Conservation (phyloP, 495 filamentous ascomycete genomes). For the Durotheca rogersii region DNA sequence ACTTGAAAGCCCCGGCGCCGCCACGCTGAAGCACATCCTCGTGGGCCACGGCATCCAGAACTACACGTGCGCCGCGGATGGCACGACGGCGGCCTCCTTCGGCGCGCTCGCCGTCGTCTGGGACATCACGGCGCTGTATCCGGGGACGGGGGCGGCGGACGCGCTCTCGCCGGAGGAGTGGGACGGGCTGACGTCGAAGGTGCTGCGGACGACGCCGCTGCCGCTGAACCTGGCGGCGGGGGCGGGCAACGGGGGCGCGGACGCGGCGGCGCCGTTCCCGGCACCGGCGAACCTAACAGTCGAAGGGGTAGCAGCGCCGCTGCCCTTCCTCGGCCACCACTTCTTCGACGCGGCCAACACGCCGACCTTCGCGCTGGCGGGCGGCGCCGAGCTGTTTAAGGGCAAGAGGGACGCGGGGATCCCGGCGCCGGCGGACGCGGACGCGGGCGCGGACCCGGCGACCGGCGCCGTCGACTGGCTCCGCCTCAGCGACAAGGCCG, state of each 20-base stretch:
- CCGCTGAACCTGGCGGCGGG: constrained; percentile 42
- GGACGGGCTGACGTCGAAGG: constrained; percentile 33
- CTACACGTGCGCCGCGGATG: constrained; percentile 61
- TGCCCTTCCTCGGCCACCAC: constrained; percentile 60
- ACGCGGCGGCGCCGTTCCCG: constrained; percentile 44
- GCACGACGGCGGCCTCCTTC: constrained; percentile 35
- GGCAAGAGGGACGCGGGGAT: constrained; percentile 49
- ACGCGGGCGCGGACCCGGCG: constrained; percentile 39
- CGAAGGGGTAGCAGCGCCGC: constrained; percentile 26
- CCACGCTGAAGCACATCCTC: constrained; percentile 60
- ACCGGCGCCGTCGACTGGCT: constrained; percentile 67
- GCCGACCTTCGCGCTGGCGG: constrained; percentile 61
- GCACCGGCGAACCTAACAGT: constrained; percentile 36
- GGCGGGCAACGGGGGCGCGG: constrained; percentile 32
- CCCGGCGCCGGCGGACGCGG: constrained; percentile 51
- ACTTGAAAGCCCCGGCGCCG: constrained; percentile 49
- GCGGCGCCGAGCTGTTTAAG: constrained; percentile 40
- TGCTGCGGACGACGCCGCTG: constrained; percentile 36
- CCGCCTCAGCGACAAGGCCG: constrained; percentile 53
- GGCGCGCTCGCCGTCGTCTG: constrained; percentile 71
- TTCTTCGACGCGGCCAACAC: constrained; percentile 56
- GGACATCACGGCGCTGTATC: constrained; percentile 55
- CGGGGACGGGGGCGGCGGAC: constrained; percentile 30
- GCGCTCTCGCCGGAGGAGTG: constrained; percentile 34
- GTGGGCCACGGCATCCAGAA: constrained; percentile 76